phyloP scores from a whole-genome alignment of 176 grass and related monocot species.

The Bolboschoenus planiculmis region DNA sequence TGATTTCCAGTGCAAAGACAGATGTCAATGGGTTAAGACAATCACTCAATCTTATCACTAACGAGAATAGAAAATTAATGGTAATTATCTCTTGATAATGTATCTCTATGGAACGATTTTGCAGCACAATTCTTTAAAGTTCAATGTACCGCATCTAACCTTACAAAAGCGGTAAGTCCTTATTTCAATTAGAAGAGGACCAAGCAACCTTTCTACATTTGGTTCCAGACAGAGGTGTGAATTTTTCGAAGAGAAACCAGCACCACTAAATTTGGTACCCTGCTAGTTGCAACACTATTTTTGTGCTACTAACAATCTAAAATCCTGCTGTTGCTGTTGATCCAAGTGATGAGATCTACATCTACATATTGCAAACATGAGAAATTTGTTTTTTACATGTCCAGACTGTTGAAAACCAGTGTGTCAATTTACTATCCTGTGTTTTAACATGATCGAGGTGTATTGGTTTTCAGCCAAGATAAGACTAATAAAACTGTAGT shows the following conservation, averaged over 20 bases:
- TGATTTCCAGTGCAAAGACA: conserved; percentile 29
- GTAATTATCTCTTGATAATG: conserved; percentile 18
- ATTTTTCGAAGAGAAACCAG: too few relatives aligned
- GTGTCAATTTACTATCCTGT: not conserved
- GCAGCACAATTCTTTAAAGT: not conserved
- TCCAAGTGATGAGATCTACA: not conserved
- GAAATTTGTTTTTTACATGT: not conserved
- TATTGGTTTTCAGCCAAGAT: not conserved
- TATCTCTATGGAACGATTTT: not conserved
- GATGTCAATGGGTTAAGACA: conserved; percentile 33
- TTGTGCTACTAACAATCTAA: not conserved
- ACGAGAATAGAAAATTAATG: conserved; percentile 34
- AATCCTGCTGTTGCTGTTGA: not conserved
- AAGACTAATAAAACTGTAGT: not conserved
- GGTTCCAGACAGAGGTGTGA: too few relatives aligned
- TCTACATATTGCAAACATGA: not conserved
- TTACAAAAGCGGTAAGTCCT: too few relatives aligned
- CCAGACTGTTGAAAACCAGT: not conserved
- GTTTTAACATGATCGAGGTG: not conserved
- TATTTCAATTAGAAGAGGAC: not conserved
- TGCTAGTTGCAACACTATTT: not conserved
- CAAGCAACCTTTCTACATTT: not conserved
- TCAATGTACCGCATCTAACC: not conserved
- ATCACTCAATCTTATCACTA: conserved; percentile 35
- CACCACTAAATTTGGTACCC: too few relatives aligned